Evolutionary conservation across 2,329 filamentous ascomycete genomes (phyloP).

Genomic region (Colletotrichum lini): DNA sequence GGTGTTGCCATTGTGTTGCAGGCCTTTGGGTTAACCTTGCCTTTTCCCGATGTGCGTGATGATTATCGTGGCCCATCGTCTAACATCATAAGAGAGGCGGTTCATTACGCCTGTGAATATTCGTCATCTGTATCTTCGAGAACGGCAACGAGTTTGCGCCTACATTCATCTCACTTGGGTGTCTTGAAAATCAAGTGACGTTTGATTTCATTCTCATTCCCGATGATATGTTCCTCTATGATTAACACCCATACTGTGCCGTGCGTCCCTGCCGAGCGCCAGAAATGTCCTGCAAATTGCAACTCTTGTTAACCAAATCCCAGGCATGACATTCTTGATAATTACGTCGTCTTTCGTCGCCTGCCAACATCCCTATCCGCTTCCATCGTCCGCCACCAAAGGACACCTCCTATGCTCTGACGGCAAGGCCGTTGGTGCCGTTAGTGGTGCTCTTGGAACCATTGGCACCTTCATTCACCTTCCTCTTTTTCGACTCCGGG

Average conservation of each 20-base stretch:
- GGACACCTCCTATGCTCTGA: constrained; percentile 6
- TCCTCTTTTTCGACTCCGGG: constrained; percentile 45
- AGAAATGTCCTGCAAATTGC: constrained; percentile 26
- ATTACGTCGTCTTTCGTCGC: constrained; percentile 6
- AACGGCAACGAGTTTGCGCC: too few relatives aligned
- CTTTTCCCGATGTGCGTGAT: not conserved
- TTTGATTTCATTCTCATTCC: constrained; percentile 6
- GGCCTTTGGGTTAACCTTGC: not conserved
- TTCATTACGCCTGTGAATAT: not conserved
- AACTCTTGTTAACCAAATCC: constrained; percentile 19
- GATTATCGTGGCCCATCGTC: not conserved
- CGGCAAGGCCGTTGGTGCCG: constrained; percentile 33
- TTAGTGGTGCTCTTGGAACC: constrained; percentile 35
- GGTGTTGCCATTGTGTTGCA: constrained; percentile 15
- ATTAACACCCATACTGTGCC: constrained; percentile 26
- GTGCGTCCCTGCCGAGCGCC: constrained; percentile 29
- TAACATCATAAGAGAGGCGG: not conserved
- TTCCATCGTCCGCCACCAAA: not conserved
- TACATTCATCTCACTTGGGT: not conserved
- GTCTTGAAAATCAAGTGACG: not conserved
- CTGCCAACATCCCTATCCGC: not conserved
- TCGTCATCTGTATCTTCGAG: not conserved
- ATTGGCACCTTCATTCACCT: constrained; percentile 36
- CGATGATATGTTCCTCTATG: constrained; percentile 17
- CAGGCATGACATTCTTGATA: constrained; percentile 18